Conservation (phyloP, 2,329 filamentous ascomycete genomes). For the Elsinoe ampelina region DNA sequence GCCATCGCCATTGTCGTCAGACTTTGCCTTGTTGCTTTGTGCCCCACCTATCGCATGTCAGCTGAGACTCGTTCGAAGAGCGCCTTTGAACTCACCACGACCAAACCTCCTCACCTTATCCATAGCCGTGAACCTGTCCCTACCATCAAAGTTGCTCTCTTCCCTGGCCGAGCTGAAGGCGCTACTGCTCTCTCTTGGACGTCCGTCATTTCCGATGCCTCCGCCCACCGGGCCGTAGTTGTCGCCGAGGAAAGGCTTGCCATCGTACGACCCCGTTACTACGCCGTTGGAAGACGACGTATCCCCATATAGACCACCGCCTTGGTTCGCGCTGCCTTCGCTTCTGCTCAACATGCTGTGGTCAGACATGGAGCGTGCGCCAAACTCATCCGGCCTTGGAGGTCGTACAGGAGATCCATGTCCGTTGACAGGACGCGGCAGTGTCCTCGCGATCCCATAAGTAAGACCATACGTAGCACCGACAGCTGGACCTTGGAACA, state of each 20-base stretch:
- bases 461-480: not conserved
- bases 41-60: constrained; percentile 35
- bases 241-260: not conserved
- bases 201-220: constrained; percentile 25
- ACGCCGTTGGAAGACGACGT: not conserved
- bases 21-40: constrained; percentile 45
- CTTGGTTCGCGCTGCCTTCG: not conserved
- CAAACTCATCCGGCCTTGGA: not conserved
- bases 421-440: not conserved
- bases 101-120: constrained; percentile 46
- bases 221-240: constrained; percentile 21
- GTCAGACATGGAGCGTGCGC: not conserved
- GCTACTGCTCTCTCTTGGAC: constrained; percentile 27
- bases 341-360: not conserved
- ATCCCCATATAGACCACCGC: not conserved
- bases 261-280: not conserved
- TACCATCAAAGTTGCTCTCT: constrained; percentile 18
- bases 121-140: constrained; percentile 38
- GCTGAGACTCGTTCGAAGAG: constrained; percentile 23
- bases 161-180: constrained; percentile 29
- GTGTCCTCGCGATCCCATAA: not conserved
- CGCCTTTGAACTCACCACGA: constrained; percentile 34
- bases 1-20: constrained; percentile 27
- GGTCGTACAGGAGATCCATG: not conserved
- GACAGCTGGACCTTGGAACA: constrained; percentile 7